Evolutionary conservation across 2,329 filamentous ascomycete species (phyloP), one percentile per base, ranked within the genome.

Genomic region (Arthrobotrys entomopaga): DNA sequence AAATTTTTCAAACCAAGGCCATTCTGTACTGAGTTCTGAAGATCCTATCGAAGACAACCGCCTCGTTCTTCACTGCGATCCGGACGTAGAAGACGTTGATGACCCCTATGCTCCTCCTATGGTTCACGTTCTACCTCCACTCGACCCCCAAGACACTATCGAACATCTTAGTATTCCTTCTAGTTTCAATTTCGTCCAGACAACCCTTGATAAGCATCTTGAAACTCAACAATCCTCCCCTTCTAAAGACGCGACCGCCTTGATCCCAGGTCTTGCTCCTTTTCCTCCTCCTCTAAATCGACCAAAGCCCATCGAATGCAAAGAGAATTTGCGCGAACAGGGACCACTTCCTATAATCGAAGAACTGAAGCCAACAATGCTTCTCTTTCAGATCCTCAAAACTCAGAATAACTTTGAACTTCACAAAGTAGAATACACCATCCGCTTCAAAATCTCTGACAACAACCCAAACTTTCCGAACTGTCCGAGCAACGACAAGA

Each of bases 381-480:
- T 72, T 15, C 50, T 72, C 43, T 72, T 65, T 16, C 16, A 65
- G 15, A 64, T 72, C 10, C 19, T 65, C 3, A 22, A 19, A 2
- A 65, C 53, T 4, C 40, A 38, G 3, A 56, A 52, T 15, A 72
- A 72, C 59, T 46, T 15, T 3, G 24, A 72, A 19, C 46, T 26
- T 34, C 46, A 8, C 54, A 24, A 57, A 10, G 58, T 46, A 52
- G 67, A 72, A 38, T 73, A 73, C 29, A 20, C 16, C 26, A 15
- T 73, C 11, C 49, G 42, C 3, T 73, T 66, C 56, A 73, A 73
- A 8, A 26, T 43, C 15, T 73, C 69, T 2, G 43, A 49, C 4
- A 19, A 53, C 3, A 46, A 63, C n/a, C 29, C 61, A 11, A 15
- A 8, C 15, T 66, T 73, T 43, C 61, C 61, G 3, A 40, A 63